Conservation (phyloP, 345 rosid species). For the Kandelia obovata region DNA sequence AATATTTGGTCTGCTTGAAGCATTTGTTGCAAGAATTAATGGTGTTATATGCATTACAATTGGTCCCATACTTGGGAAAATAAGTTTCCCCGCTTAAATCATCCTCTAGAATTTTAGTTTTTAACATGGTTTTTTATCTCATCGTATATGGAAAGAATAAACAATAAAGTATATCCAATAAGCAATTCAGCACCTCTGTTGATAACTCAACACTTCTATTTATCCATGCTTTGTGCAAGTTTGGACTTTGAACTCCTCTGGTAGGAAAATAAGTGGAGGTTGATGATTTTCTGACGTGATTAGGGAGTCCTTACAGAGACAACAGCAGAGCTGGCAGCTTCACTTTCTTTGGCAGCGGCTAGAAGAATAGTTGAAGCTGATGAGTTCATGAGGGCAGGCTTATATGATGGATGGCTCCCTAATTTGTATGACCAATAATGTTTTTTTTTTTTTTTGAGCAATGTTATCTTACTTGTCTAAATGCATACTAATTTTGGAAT, state of each 20-base stretch:
- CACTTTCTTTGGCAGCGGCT: constrained; percentile 83
- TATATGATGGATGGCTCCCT: constrained; percentile 99
- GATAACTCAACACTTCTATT: too few species aligned
- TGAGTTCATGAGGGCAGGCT: constrained; percentile 89
- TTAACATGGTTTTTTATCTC: too few species aligned
- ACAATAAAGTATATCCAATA: too few species aligned
- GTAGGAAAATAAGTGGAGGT: background rate
- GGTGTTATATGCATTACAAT: too few species aligned
- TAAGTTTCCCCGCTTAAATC: too few species aligned
- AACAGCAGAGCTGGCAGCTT: constrained; percentile 94
- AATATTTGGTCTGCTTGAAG: too few species aligned
- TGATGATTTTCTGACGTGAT: constrained; percentile 8
- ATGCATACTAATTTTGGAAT: background rate
- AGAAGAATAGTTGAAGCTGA: constrained; percentile 97
- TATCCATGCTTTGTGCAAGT: background rate
- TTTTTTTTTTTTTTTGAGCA: too few species aligned
- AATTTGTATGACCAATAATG: constrained; percentile 42
- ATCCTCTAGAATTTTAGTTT: too few species aligned
- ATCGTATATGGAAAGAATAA: too few species aligned
- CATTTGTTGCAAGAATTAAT: too few species aligned
- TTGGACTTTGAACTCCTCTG: too few species aligned
- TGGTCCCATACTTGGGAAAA: too few species aligned
- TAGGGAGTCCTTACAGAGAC: constrained; percentile 98
- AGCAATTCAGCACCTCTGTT: background rate
- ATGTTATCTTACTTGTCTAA: background rate